A percentile compares a stretch with the other conserved stretches of the same genome.
These are phyloP conservation scores for Colletotrichum tanaceti DNA, from an alignment of 2,329 filamentous ascomycete genomes.

Conservation along the genomic window DNA sequence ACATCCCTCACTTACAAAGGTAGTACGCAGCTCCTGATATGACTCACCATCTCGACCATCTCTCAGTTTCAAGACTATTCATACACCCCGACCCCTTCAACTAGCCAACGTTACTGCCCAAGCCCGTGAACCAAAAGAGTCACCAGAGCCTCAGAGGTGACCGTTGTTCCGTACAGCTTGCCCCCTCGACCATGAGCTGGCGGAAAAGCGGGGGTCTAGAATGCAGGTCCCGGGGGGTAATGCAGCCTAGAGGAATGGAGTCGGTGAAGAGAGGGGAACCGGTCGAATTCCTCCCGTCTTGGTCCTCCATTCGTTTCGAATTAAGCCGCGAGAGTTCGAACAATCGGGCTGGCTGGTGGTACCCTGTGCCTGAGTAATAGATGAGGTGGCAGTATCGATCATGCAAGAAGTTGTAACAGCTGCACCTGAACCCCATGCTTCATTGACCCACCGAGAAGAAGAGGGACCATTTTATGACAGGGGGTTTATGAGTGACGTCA, in stretches of 20 bases:
- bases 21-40: background rate
- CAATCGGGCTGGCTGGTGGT: constrained; percentile 4
- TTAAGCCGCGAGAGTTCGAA: background rate
- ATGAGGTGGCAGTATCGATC: background rate
- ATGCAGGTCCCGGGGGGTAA: constrained; percentile 4
- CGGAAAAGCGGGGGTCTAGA: constrained; percentile 4
- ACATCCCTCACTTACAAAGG: background rate
- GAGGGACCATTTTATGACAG: too few relatives aligned
- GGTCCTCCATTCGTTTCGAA: background rate
- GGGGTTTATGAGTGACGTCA: background rate
- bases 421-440: background rate
- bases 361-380: background rate
- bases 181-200: background rate
- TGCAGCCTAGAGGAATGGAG: background rate
- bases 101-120: constrained; percentile 3
- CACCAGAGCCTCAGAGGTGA: background rate
- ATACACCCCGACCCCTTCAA: background rate
- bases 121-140: background rate
- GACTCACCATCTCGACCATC: background rate
- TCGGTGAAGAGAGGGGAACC: constrained; percentile 4
- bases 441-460: background rate
- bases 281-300: background rate
- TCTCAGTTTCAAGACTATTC: background rate
- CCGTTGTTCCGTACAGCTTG: background rate
- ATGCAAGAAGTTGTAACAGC: background rate